Evolutionary conservation across 305 asterid genomes (phyloP).

Genomic region (Fraxinus nigra): DNA sequence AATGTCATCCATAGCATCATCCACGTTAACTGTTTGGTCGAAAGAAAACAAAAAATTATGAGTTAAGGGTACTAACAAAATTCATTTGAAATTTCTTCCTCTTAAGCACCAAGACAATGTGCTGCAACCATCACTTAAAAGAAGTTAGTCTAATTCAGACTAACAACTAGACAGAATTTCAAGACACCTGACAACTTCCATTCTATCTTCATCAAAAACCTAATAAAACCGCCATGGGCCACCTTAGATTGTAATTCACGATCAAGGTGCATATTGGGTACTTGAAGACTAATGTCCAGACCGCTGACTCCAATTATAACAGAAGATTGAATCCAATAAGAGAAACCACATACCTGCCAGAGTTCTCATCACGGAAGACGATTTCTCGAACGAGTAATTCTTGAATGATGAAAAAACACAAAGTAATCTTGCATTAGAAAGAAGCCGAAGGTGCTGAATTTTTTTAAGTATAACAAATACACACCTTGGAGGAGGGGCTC

Average conservation of each 20-base stretch:
- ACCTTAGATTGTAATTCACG: not conserved
- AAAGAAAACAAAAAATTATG: not conserved
- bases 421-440: conserved; percentile 19
- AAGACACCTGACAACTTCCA: not conserved
- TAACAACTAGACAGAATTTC: conserved; percentile 1
- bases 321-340: conserved; percentile 21
- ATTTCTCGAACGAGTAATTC: conserved; percentile 96
- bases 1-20: conserved; percentile 97
- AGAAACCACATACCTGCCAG: conserved; percentile 69
- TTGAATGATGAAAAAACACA: conserved; percentile 40
- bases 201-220: not conserved
- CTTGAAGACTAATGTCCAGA: conserved; percentile 2
- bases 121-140: not conserved
- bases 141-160: not conserved
- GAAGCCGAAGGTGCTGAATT: conserved; percentile 5
- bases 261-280: conserved; percentile 2
- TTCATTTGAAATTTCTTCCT: conserved; percentile 3
- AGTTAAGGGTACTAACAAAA: not conserved
- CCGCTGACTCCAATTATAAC: not conserved
- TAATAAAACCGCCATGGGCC: conserved; percentile 4
- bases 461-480: conserved; percentile 18
- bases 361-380: conserved; percentile 88
- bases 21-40: conserved; percentile 73
- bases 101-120: conserved; percentile 8
- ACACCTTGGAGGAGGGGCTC: conserved; percentile 86